Evolutionary conservation across 768 basidiomycete species (phyloP).

Genomic region (Russula sp.): DNA sequence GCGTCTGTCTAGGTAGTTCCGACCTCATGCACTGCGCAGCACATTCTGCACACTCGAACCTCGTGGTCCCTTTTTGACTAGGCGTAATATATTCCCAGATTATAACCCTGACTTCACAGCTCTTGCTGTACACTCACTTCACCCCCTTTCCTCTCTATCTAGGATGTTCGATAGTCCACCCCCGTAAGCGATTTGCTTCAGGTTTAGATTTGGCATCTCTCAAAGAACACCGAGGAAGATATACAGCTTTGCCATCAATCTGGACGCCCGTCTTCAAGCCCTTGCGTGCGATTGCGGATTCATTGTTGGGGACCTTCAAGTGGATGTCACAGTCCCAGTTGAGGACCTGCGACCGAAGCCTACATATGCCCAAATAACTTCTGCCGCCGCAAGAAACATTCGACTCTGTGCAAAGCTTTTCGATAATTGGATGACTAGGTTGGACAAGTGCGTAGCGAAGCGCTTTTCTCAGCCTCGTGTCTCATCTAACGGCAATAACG

Average conservation of each 20-base stretch:
- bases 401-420: constrained; percentile 22
- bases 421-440: constrained; percentile 15
- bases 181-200: constrained; percentile 10
- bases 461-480: neutral
- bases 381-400: constrained; percentile 17
- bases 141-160: too few relatives aligned
- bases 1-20: too few relatives aligned
- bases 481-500: neutral
- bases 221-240: constrained; percentile 16
- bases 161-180: constrained; percentile 18
- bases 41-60: too few relatives aligned
- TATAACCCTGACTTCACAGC: constrained; percentile 2
- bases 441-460: constrained; percentile 18
- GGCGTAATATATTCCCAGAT: neutral
- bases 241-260: constrained; percentile 11
- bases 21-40: too few relatives aligned
- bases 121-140: neutral
- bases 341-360: constrained; percentile 9
- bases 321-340: neutral
- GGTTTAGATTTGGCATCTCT: neutral
- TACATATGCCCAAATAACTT: constrained; percentile 5
- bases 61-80: too few relatives aligned
- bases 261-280: constrained; percentile 12
- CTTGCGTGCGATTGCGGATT: neutral
- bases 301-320: too few relatives aligned